phyloP scores from a whole-genome alignment of 129 eudicot genomes.

The Chrysanthemum makinoi region DNA sequence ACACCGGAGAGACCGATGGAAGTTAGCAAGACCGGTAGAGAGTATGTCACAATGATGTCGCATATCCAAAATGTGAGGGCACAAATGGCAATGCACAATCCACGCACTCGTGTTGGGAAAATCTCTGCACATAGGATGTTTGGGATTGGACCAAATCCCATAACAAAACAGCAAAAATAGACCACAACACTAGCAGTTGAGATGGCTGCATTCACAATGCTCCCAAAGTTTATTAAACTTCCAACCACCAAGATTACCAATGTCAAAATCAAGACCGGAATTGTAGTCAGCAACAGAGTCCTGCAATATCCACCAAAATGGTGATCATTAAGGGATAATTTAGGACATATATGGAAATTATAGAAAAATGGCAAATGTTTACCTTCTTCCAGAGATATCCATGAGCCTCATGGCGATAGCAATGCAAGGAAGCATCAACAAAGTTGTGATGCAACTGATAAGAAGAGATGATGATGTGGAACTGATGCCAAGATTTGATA shows the following conservation, averaged over 20 bases:
- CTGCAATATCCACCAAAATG: conserved; percentile 21
- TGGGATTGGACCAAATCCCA: conserved; percentile 94
- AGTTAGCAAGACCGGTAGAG: conserved; percentile 71
- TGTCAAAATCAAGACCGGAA: conserved; percentile 61
- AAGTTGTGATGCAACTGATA: conserved; percentile 74
- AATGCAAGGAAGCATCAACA: conserved; percentile 88
- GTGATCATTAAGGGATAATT: background rate
- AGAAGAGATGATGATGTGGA: conserved; percentile 76
- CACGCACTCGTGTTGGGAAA: conserved; percentile 94
- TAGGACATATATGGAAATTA: background rate
- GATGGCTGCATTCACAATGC: conserved; percentile 52
- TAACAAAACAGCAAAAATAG: conserved; percentile 79
- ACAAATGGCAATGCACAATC: conserved; percentile 84
- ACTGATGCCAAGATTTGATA: conserved; percentile 68
- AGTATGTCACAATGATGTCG: conserved; percentile 84
- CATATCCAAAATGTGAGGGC: conserved; percentile 84
- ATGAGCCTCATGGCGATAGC: conserved; percentile 96
- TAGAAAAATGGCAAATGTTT: background rate
- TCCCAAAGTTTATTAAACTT: conserved; percentile 51
- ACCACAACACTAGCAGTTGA: conserved; percentile 73
- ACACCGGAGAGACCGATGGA: conserved; percentile 85
- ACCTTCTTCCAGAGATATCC: conserved; percentile 77
- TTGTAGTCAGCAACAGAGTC: conserved; percentile 63
- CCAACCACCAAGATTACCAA: conserved; percentile 60
- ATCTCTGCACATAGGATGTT: conserved; percentile 92